Base-by-base conservation (phyloP, 352 stramenopile genomes). In the Globisporangium perplexum region DNA sequence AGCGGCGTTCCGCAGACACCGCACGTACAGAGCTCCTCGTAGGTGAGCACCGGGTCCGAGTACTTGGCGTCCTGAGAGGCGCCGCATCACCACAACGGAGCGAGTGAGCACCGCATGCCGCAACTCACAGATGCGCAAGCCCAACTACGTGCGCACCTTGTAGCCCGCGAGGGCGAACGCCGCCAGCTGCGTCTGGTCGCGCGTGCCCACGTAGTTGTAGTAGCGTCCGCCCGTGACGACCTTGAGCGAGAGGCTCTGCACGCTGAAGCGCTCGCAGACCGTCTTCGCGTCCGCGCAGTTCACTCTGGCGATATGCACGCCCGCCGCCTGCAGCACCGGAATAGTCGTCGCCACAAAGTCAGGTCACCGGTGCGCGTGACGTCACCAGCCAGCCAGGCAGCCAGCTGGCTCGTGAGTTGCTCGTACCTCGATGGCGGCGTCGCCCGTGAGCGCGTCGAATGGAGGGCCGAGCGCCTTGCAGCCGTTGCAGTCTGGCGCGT, bases 181-280 rank as follows among this genome's bases (percentile, higher is more conserved):
- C 15, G 72, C 60, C 60, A 93, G 78, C 44, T 66, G 55, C 15
- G 69, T 42, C 45, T 71, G 66, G 33, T 90, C 80, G 39, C 83
- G 83, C 36, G 67, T 63, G 38, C 76, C 76, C 15, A 69, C 65
- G 62, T 91, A 93, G 58, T 90, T 81, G 65, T 83, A 90, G 23
- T 72, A 84, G 42, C 70, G 71, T 28, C 76, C 76, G 20, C 12
- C 43, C 14, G 71, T 42, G 45, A 93, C 67, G n/a, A 89, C 74
- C 65, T 91, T 91, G 41, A 93, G 65, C 31, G 83, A 90, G 31
- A 81, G 83, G 62, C 88, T 91, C 23, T 79, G 69, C 53, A 93
- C 81, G 41, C 77, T 68, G 54, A 93, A 88, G 60, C 83, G 83
- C 55, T 88, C 80, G 58, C 83, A 93, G 41, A 93, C 58, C 57